Base-by-base conservation (phyloP, 1,284 basidiomycete species). In the Stygiomarasmius scandens region DNA sequence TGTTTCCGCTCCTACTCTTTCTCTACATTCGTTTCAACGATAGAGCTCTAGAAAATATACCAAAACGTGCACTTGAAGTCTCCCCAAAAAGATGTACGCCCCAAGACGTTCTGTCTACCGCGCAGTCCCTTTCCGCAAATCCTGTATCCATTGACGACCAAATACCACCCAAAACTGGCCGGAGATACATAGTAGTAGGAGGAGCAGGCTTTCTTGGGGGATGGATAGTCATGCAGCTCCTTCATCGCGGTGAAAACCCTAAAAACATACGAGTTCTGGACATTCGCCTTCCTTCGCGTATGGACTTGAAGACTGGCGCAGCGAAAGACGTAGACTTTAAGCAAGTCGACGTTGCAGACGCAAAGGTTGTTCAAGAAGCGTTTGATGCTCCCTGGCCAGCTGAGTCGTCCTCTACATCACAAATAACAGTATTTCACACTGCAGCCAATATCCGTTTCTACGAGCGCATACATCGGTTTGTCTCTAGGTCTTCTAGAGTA, bases 391-490 rank as follows among this genome's bases (percentile, higher is more conserved):
- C 86, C 0, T 92, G 89, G 89, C 78, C 80, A 1, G 16, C 20
- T 60, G 44, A 34, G 61, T 32, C 24, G 61, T 3, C 62, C 63
- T 16, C 68, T 74, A 5, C 76, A 77, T 55, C 70, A 85, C 27
- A 9, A 2, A 29, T 52, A 27, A 89, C 88, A 0, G 79, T 91
- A 4, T 89, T 89, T 68, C 87, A 90, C 63, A 87, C 86, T 22
- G 89, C 86, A 1, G 86, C 89, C 16, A 87, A 79, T 61, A 90
- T 91, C 60, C 86, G 87, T 2, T 91, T 89, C 69, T 91, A 84
- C 66, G 89, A 91, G 62, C 82, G 85, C 2, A 76, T 80, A 56
- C 63, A 70, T 1, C 65, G 64, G 2, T 77, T 90, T 11, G 68
- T 89, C 2, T 69, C 71, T 1, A 75, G 76, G 27, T 90, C 89